Percentiles rank a stretch among this genome's conserved stretches.
Conservation (phyloP, 805 yeast genomes). For the Zygotorulaspora florentina region DNA sequence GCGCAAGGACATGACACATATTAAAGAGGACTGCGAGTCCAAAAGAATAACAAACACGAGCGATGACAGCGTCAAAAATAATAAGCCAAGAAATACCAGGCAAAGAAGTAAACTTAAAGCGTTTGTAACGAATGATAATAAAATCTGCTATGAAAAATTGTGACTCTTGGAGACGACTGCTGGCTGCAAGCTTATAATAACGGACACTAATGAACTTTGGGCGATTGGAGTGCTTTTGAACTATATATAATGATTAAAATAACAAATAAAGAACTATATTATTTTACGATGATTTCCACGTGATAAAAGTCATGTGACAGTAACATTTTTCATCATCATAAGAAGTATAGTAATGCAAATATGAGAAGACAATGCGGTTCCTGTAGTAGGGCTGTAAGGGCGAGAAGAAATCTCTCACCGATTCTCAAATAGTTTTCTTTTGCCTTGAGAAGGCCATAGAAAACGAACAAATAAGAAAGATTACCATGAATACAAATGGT, state of each 20-base stretch:
- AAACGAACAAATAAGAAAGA: neutral
- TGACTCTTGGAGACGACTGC: neutral
- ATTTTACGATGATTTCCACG: neutral
- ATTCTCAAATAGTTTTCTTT: too few relatives aligned
- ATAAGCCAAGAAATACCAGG: slow-evolving; percentile 8
- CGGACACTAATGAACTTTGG: neutral
- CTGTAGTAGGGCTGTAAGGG: neutral
- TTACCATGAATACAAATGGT: neutral
- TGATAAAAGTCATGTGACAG: neutral
- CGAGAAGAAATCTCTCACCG: too few relatives aligned
- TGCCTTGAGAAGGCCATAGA: neutral
- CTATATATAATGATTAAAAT: slow-evolving; percentile 2
- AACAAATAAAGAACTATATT: neutral
- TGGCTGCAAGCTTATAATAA: slow-evolving; percentile 1
- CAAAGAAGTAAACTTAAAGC: slow-evolving; percentile 25
- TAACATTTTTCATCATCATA: neutral
- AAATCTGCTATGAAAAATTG: slow-evolving; percentile 27
- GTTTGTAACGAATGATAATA: slow-evolving; percentile 23
- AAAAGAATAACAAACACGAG: neutral
- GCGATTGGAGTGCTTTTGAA: neutral
- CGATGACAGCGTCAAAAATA: slow-evolving; percentile 1
- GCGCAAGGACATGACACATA: slow-evolving; percentile 3
- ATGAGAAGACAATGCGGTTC: neutral
- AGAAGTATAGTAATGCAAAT: neutral
- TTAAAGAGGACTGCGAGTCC: slow-evolving; percentile 1